Evolutionary conservation across 2,329 filamentous ascomycete species (phyloP), one percentile per base, ranked within the genome.

Genomic region (Apiospora pterosperma): DNA sequence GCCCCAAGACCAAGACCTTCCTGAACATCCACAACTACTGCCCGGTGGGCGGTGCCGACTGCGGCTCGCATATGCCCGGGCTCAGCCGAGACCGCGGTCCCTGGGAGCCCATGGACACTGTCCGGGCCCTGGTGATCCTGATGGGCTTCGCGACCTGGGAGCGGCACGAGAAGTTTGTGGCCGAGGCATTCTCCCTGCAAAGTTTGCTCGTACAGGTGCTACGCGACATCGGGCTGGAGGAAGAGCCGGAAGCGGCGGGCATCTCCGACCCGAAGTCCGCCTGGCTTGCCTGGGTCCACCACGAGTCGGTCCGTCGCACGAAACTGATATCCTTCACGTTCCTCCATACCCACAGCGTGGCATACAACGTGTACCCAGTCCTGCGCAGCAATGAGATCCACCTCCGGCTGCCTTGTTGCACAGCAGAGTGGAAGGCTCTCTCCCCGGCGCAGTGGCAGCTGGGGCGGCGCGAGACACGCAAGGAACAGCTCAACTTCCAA

Each of bases 71-170:
- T 16, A 60, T 39, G 58, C 3, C 21, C 36, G 58, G 34, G 11
- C 12, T 31, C 19, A 38, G 4, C 10, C 60, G 61, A 25, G 70
- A 67, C 6, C 68, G 66, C 64, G 68, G 67, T 1, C 12, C 67
- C 0, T 76, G 73, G 72, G 72, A 75, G 36, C 72, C 74, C 10
- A 67, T 79, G 1, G 76, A 79, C 36, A 72, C 75, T 0, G 72
- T 78, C 1, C 70, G 76, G 0, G 72, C 76, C 1, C 66, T 79
- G 7, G 73, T 78, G 6, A 71, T 73, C 1, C 71, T 79, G 7
- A 79, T 79, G 77, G 77, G 74, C 1, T 78, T 73, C 36, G 77
- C 77, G 0, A 78, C 77, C 0, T 79, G 77, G 77, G 77, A 79
- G 12, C 71, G 72, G 1, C 74, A 76, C 41, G 69, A 70, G 12